Percentiles rank a stretch among this genome's conserved stretches.
Conservation (phyloP, 2,329 filamentous ascomycete species). For the Coniella lustricola region DNA sequence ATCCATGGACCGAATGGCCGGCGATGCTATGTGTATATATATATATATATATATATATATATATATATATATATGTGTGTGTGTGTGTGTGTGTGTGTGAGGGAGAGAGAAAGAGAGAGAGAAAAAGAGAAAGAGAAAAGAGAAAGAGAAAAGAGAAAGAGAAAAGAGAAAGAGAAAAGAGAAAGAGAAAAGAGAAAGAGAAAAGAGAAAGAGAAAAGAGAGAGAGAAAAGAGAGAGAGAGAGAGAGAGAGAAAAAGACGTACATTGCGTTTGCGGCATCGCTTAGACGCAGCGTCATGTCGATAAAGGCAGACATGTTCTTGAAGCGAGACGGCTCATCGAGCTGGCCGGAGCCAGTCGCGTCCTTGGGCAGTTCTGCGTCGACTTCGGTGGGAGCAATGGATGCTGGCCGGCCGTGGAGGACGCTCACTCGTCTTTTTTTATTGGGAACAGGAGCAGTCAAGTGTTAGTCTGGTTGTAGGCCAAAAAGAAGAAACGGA, state of each 20-base stretch:
- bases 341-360: conserved; percentile 25
- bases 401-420: conserved; percentile 49
- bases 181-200: no score
- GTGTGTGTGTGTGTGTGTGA: no score
- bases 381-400: conserved; percentile 46
- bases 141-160: no score
- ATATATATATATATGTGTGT: no score
- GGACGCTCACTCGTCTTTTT: conserved; percentile 46
- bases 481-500: background rate
- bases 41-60: no score
- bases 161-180: no score
- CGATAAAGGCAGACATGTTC: conserved; percentile 15
- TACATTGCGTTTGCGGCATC: conserved; percentile 34
- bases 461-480: background rate
- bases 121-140: no score
- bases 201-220: background rate
- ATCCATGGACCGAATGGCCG: no score
- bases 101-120: no score
- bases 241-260: conserved; percentile 6
- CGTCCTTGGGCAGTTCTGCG: conserved; percentile 42
- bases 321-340: conserved; percentile 5
- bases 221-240: background rate
- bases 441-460: no score
- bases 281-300: conserved; percentile 31
- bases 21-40: no score